Evolutionary conservation across 2,329 filamentous ascomycete species (phyloP), one percentile per base, ranked within the genome.

Genomic region (Hansfordia pulvinata): DNA sequence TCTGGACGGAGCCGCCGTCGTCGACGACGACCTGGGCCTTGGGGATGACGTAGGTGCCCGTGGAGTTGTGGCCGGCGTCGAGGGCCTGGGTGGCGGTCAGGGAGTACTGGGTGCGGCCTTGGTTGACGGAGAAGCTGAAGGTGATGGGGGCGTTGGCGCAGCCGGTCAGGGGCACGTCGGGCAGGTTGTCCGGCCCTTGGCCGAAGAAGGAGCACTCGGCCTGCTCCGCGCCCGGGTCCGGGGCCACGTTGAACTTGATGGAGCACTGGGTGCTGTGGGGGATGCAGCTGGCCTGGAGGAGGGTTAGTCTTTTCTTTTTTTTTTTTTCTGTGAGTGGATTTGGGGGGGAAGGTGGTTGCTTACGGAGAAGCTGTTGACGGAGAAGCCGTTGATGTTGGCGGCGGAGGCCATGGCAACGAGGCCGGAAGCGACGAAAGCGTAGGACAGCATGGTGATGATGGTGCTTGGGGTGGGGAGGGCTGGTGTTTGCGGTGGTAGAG

Each of bases 1-100:
- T 30, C 28, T 30, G 28, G 23, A 30, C 28, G 15, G 28, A 16
- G 23, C 23, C 23, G 23, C 26, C 22, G 28, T 30, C 15, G 11
- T 30, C 28, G 22, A 30, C 16, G 11, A 26, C 19, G 23, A 30
- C 20, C 18, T 30, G 19, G 8, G n/a, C 10, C 14, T 13, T 19
- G 10, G 15, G 15, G 17, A 30, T 20, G 12, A 15, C n/a, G 23
- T 25, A 26, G 22, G 22, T 21, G 28, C 26, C 10, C 10, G 8
- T 13, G 19, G 26, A 26, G 28, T 16, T 19, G 14, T 26, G 23
- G 23, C 28, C 28, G 14, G 19, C 23, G 8, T 18, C 16, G 7
- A n/a, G n/a, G n/a, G n/a, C n/a, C n/a, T n/a, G n/a, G n/a, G n/a
- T n/a, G n/a, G n/a, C n/a, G n/a, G n/a, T n/a, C n/a, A n/a, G n/a